These are phyloP conservation scores for Xylariaceae sp. DNA, from an alignment of 2,329 filamentous ascomycete species.

Conservation along the genomic window DNA sequence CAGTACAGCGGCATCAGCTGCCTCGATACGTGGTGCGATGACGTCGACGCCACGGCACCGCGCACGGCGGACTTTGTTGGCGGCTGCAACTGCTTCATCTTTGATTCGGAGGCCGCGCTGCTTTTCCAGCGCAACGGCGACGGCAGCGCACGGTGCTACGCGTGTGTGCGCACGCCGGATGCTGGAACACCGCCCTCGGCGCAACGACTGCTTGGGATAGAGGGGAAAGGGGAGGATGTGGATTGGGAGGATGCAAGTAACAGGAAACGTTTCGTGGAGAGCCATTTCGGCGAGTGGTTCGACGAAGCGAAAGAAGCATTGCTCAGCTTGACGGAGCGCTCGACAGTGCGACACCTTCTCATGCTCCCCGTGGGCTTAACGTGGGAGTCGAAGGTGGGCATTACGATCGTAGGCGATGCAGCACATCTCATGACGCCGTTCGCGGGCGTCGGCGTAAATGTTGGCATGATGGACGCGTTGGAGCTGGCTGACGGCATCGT, in stretches of 20 bases:
- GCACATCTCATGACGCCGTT: constrained; percentile 46
- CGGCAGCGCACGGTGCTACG: constrained; percentile 15
- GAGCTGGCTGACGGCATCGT: constrained; percentile 28
- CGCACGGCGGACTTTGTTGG: constrained; percentile 32
- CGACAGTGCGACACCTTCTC: constrained; percentile 15
- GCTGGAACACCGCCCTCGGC: constrained; percentile 3
- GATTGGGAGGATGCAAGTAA: constrained; percentile 13
- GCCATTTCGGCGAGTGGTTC: constrained; percentile 14
- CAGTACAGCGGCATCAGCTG: constrained; percentile 35
- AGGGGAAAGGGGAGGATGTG: constrained; percentile 2
- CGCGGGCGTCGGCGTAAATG: constrained; percentile 46
- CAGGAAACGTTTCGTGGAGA: constrained; percentile 12
- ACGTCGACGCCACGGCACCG: constrained; percentile 26
- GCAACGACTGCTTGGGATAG: constrained; percentile 7
- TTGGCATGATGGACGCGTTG: constrained; percentile 41
- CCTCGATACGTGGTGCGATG: constrained; percentile 29
- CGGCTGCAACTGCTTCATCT: constrained; percentile 31
- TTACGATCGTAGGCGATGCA: constrained; percentile 49
- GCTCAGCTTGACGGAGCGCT: constrained; percentile 9
- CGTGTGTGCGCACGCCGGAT: constrained; percentile 11
- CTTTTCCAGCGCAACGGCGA: constrained; percentile 18
- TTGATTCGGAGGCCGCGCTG: constrained; percentile 10
- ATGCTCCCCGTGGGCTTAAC: constrained; percentile 20
- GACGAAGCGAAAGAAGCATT: constrained; percentile 6
- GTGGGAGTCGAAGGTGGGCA: constrained; percentile 28